A percentile compares a stretch with the other conserved stretches of the same genome.
phyloP scores from a whole-genome alignment of 371 early-diverging fungal genomes.

The Apophysomyces sp. region DNA sequence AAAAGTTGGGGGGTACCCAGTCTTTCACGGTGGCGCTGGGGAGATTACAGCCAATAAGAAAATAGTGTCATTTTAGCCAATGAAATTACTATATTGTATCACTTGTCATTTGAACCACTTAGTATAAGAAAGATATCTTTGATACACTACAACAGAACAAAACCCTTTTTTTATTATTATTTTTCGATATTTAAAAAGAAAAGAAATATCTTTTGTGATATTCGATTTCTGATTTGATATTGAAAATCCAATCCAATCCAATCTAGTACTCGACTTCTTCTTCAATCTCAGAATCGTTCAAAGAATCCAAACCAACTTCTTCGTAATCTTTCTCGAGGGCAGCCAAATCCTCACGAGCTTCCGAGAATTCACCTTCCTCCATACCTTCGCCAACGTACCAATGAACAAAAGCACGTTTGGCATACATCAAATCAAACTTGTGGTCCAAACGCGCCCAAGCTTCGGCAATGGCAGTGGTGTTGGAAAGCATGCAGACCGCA shows the following conservation, averaged over 20 bases:
- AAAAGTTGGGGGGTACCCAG: not conserved
- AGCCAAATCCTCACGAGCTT: constrained; percentile 82
- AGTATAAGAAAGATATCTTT: too few species aligned
- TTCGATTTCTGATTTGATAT: not conserved
- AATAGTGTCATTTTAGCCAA: not conserved
- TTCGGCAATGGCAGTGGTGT: constrained; percentile 95
- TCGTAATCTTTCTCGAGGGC: constrained; percentile 98
- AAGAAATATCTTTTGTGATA: constrained; percentile 1
- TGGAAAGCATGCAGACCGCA: constrained; percentile 90
- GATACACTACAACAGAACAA: too few species aligned
- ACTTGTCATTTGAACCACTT: not conserved
- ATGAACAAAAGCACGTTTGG: constrained; percentile 96
- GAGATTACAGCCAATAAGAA: not conserved
- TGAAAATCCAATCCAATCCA: not conserved
- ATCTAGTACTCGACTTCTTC: constrained; percentile 19
- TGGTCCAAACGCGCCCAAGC: constrained; percentile 93
- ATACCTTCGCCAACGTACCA: constrained; percentile 98
- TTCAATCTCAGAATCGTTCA: constrained; percentile 65
- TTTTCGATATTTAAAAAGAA: not conserved
- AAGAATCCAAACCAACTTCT: constrained; percentile 90
- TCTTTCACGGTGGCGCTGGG: not conserved
- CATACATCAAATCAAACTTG: constrained; percentile 95
- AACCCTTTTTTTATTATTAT: too few species aligned
- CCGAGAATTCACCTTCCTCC: constrained; percentile 87
- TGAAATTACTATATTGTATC: not conserved